A percentile compares a stretch with the other conserved stretches of the same genome.
phyloP scores from a whole-genome alignment of 768 basidiomycete genomes.

The Steccherinum ochraceum region DNA sequence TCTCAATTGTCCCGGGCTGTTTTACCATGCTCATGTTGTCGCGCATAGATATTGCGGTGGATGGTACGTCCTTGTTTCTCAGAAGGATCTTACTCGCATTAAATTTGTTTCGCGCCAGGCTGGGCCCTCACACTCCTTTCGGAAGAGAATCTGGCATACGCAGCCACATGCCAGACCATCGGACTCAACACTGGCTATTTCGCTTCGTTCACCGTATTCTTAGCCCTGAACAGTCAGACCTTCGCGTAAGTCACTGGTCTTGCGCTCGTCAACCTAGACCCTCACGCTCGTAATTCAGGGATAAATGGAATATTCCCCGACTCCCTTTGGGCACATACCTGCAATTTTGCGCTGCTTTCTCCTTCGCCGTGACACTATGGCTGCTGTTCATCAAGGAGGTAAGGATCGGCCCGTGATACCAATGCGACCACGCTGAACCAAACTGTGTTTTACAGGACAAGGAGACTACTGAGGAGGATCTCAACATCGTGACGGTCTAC shows the following conservation, averaged over 20 bases:
- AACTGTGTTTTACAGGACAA: conserved; percentile 49
- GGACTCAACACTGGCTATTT: conserved; percentile 95
- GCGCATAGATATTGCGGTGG: conserved; percentile 86
- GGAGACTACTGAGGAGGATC: conserved; percentile 68
- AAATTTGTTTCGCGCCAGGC: conserved; percentile 38
- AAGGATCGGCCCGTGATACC: conserved; percentile 12
- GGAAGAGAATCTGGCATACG: conserved; percentile 90
- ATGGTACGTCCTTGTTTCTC: conserved; percentile 55
- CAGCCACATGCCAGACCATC: conserved; percentile 97
- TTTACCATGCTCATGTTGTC: neutral
- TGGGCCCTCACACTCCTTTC: conserved; percentile 86
- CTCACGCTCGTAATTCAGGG: conserved; percentile 29
- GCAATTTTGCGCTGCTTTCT: conserved; percentile 79
- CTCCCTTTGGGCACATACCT: conserved; percentile 75
- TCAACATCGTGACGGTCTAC: conserved; percentile 89
- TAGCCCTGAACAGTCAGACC: conserved; percentile 91
- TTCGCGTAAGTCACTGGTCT: conserved; percentile 58
- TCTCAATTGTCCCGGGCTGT: no score
- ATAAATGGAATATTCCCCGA: conserved; percentile 72
- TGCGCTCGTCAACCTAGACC: neutral
- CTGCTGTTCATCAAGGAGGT: conserved; percentile 91
- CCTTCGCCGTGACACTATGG: conserved; percentile 84
- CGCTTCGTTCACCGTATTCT: conserved; percentile 93
- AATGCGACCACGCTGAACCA: neutral
- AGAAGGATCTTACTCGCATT: conserved; percentile 30